Base-by-base conservation (phyloP, 2,329 filamentous ascomycete species). In the Chaetothyriales sp. region DNA sequence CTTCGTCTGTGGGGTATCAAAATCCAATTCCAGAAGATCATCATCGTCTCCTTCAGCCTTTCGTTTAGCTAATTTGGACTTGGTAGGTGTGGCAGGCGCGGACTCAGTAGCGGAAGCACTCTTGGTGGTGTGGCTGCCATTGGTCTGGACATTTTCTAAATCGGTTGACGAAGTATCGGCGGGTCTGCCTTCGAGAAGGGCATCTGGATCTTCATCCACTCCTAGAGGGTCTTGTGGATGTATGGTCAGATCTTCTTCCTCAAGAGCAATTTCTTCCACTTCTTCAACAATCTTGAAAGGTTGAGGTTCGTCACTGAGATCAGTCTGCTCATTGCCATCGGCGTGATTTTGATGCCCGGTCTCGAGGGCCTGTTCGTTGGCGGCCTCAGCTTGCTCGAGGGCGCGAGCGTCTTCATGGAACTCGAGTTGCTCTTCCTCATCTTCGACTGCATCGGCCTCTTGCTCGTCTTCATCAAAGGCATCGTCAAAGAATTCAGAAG, bases 1-100 rank as follows among this genome's bases (percentile, higher is more conserved):
- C 47, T 61, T 61, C n/a, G 56, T 49, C 9, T 59, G 54, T 9
- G 60, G 60, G 3, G 57, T 60, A 37, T 57, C 54, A 18, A 58
- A 44, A 25, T 59, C 56, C 5, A 61, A 49, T 13, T 53, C 49
- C 20, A 53, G 37, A 43, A 59, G 29, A 37, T 61, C 59, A 43
- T 61, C 56, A 15, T 59, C 59, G 18, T 59, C 56, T 18, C 50
- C 53, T 15, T 40, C 33, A 20, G 51, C 54, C 43, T 61, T 61
- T 44, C 59, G 58, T 50, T 61, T 61, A n/a, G 48, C 46, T 9
- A 49, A 49, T n/a, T 47, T 51, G 28, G 10, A 25, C 25, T 56
- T 55, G 28, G 49, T 50, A 3, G 58, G 55, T n/a, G 56, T 58
- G 10, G 51, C 22, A 28, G 55, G 54, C 48, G 55, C 40, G 46